Percentiles rank a stretch among this genome's conserved stretches.
phyloP scores from a whole-genome alignment of 768 basidiomycete species.

The Krasilnikovozyma curviuscula region DNA sequence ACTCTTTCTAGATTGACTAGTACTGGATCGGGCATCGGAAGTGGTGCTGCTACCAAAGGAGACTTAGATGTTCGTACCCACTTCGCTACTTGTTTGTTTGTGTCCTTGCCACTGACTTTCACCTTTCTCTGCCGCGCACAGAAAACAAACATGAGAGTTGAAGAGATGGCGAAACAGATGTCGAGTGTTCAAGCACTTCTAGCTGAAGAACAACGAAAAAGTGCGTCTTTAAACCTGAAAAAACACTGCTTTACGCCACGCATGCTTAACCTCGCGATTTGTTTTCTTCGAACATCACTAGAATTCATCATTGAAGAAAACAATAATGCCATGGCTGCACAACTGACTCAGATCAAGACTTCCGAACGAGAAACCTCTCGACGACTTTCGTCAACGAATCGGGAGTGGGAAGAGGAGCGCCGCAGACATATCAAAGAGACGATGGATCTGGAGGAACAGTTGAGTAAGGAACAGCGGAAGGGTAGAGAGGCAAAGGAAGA shows the following conservation, averaged over 20 bases:
- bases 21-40: too few species aligned
- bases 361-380: constrained; percentile 1
- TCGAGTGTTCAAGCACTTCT: constrained; percentile 3
- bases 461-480: constrained; percentile 4
- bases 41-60: too few species aligned
- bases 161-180: constrained; percentile 8
- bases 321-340: constrained; percentile 2
- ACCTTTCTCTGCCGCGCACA: too few species aligned
- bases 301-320: constrained; percentile 4
- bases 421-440: too few species aligned
- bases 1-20: too few species aligned
- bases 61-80: too few species aligned
- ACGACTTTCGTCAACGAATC: neutral
- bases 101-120: too few species aligned
- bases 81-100: too few species aligned
- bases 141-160: constrained; percentile 2
- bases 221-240: neutral
- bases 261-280: neutral
- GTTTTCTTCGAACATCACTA: neutral
- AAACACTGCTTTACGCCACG: neutral
- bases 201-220: constrained; percentile 2
- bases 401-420: too few species aligned
- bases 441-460: constrained; percentile 2
- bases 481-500: too few species aligned
- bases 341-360: constrained; percentile 7